These are phyloP conservation scores for Wallemia ichthyophaga DNA, from an alignment of 1,284 basidiomycete species.

Conservation along the genomic window DNA sequence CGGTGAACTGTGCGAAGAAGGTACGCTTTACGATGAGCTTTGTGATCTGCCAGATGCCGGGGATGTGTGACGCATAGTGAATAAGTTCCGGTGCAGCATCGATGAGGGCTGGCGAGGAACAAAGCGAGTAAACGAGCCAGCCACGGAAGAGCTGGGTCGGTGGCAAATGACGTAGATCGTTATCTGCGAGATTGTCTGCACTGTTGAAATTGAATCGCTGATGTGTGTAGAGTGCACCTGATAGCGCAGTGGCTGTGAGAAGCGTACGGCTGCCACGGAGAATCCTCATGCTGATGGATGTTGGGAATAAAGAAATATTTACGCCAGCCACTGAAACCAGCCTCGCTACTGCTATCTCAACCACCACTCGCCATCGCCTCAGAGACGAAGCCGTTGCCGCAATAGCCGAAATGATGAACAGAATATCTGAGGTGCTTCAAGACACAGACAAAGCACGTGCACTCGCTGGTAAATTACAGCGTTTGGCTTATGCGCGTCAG, in stretches of 20 bases:
- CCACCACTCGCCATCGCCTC: not conserved
- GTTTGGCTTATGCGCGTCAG: not conserved
- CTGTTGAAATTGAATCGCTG: not conserved
- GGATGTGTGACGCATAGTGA: not conserved
- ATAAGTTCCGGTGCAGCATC: constrained; percentile 8
- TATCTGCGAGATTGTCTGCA: not conserved
- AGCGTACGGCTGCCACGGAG: not conserved
- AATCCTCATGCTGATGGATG: no score
- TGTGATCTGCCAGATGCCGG: not conserved
- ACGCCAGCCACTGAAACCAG: no score
- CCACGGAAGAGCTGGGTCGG: constrained; percentile 8
- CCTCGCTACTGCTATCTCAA: not conserved
- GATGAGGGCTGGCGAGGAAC: constrained; percentile 7
- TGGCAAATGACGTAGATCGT: constrained; percentile 4
- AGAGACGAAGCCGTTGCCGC: not conserved
- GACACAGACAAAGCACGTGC: not conserved
- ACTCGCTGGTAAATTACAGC: not conserved
- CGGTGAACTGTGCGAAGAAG: constrained; percentile 10
- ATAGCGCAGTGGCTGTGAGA: not conserved
- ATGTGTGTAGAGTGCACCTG: not conserved
- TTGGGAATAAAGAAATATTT: no score
- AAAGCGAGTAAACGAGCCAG: constrained; percentile 9
- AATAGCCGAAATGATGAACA: not conserved
- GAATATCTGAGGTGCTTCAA: not conserved
- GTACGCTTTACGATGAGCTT: constrained; percentile 9